phyloP scores from a whole-genome alignment of 2,329 filamentous ascomycete species.

The Lasiodiplodia citricola region DNA sequence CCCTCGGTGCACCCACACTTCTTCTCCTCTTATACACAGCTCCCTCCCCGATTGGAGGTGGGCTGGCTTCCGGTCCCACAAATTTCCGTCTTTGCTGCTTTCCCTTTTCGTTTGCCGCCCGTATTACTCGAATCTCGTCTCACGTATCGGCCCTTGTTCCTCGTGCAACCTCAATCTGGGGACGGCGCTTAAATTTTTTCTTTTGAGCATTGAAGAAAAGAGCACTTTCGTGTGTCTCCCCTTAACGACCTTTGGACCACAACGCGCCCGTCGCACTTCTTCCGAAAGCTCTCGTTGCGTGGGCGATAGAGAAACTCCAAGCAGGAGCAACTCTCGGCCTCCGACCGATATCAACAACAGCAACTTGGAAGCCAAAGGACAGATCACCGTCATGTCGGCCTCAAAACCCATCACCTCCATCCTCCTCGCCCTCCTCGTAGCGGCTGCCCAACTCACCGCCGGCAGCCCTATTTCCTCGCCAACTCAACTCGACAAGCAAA shows the following conservation, averaged over 20 bases:
- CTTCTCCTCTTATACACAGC: background rate
- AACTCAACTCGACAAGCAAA: background rate
- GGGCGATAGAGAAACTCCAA: background rate
- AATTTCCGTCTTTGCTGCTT: background rate
- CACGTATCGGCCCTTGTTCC: conserved; percentile 18
- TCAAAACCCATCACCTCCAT: background rate
- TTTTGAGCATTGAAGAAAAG: background rate
- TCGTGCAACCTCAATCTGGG: conserved; percentile 11
- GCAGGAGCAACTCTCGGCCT: background rate
- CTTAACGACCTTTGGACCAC: background rate
- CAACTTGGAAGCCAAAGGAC: background rate
- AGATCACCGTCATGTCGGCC: background rate
- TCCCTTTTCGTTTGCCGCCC: conserved; percentile 18
- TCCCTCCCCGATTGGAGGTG: background rate
- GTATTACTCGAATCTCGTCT: conserved; percentile 23
- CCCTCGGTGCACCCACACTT: background rate
- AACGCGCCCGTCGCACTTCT: background rate
- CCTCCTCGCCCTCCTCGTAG: conserved; percentile 5
- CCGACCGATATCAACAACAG: background rate
- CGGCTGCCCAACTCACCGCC: conserved; percentile 14
- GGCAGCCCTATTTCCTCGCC: background rate
- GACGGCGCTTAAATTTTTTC: conserved; percentile 13
- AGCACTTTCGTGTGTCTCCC: background rate
- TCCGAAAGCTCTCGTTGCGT: background rate
- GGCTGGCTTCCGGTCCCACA: conserved; percentile 2